Conservation (phyloP, 1,284 basidiomycete species). For the Kwoniella shivajii region DNA sequence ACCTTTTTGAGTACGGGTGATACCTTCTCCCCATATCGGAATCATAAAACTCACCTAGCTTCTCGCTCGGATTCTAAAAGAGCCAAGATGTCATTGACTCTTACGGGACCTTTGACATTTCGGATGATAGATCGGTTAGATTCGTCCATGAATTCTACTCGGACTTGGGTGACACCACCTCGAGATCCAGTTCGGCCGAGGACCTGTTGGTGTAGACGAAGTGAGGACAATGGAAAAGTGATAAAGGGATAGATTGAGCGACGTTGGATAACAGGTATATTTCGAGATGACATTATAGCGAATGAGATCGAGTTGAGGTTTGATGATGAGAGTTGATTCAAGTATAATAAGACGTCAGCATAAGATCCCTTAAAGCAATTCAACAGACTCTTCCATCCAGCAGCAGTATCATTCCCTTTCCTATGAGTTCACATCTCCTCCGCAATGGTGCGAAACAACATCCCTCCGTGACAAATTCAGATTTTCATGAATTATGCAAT, state of each 20-base stretch:
- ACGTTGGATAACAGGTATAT: background rate
- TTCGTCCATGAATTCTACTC: conserved; percentile 99
- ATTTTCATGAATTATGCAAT: no score
- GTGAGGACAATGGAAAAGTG: background rate
- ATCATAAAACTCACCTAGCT: conserved; percentile 78
- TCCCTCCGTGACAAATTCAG: no score
- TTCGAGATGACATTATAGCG: background rate
- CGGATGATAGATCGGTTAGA: conserved; percentile 94
- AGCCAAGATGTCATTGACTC: conserved; percentile 95
- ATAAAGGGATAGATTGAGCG: background rate
- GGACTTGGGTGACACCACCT: conserved; percentile 99
- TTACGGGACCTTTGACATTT: conserved; percentile 98
- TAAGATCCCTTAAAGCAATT: background rate
- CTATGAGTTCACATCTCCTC: background rate
- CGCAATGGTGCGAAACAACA: no score
- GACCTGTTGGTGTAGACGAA: conserved; percentile 62
- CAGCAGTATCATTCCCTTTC: background rate
- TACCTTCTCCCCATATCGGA: no score
- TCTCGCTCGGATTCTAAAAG: conserved; percentile 99
- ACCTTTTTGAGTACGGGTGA: no score
- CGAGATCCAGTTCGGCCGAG: conserved; percentile 98
- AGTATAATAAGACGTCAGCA: conserved; percentile 3
- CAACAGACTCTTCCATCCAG: background rate
- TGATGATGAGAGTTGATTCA: background rate
- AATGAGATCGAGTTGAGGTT: background rate